phyloP scores from a whole-genome alignment of 352 stramenopile genomes.

The Globisporangium megalacanthum region DNA sequence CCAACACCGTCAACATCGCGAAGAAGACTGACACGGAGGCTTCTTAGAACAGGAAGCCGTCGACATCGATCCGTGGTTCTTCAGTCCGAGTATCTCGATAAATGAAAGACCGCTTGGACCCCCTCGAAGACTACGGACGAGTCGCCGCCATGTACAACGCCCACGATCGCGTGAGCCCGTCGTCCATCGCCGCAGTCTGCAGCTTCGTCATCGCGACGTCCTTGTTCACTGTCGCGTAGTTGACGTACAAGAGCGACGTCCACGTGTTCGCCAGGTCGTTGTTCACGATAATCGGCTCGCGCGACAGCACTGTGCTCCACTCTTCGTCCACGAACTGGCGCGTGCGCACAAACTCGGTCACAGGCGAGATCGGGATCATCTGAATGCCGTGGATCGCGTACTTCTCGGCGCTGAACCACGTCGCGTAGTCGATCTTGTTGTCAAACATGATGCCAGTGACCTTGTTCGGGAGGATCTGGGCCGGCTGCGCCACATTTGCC shows the following conservation, averaged over 20 bases:
- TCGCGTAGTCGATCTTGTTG: conserved; percentile 80
- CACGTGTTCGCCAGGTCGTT: conserved; percentile 53
- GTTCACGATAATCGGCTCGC: conserved; percentile 33
- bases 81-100: no score
- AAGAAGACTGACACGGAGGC: no score
- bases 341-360: conserved; percentile 50
- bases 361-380: conserved; percentile 62
- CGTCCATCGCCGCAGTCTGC: conserved; percentile 51
- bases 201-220: conserved; percentile 38
- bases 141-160: conserved; percentile 58
- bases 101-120: no score
- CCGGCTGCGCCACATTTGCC: conserved; percentile 44
- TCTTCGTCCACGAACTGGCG: conserved; percentile 53
- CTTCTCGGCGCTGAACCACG: conserved; percentile 59
- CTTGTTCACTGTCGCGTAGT: conserved; percentile 63
- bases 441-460: conserved; percentile 75
- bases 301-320: conserved; percentile 48
- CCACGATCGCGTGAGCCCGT: conserved; percentile 78
- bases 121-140: no score
- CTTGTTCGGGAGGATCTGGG: conserved; percentile 38
- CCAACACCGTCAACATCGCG: no score
- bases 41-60: no score
- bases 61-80: no score
- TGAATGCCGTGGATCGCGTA: conserved; percentile 81
- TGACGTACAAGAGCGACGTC: conserved; percentile 68